Conservation (phyloP, 169 alveolate species). For the Perkinsus olseni region DNA sequence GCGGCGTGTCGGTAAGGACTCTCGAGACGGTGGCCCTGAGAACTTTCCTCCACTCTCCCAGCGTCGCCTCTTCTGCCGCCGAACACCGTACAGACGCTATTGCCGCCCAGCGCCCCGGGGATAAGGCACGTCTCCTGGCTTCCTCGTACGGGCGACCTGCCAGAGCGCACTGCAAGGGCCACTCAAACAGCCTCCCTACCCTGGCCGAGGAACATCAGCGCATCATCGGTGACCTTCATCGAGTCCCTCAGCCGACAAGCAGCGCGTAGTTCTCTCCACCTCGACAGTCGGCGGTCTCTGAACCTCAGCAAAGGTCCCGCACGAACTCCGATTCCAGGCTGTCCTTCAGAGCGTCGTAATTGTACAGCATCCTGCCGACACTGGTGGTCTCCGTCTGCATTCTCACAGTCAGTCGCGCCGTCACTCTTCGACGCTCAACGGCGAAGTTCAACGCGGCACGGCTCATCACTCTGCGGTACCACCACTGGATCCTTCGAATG, state of each 20-base stretch:
- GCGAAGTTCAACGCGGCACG: not conserved
- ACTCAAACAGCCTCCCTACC: not conserved
- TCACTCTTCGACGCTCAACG: not conserved
- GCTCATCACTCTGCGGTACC: not conserved
- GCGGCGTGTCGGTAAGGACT: not conserved
- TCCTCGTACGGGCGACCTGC: not conserved
- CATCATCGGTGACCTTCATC: not conserved
- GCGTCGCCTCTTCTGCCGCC: not conserved
- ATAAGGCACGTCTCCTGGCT: not conserved
- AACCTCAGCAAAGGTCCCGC: not conserved
- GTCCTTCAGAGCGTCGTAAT: not conserved
- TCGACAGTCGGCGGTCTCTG: not conserved
- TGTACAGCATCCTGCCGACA: not conserved
- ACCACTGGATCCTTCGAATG: not conserved
- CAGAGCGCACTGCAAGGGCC: not conserved
- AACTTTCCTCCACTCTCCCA: not conserved
- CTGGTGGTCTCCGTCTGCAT: not conserved
- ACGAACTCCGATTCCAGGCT: not conserved
- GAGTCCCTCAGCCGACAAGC: not conserved
- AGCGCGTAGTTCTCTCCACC: not conserved
- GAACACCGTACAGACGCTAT: not conserved
- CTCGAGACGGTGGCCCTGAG: not conserved
- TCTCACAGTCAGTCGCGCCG: not conserved
- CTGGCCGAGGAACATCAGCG: not conserved
- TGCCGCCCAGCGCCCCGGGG: not conserved